A percentile compares a stretch with the other conserved stretches of the same genome.
phyloP scores from a whole-genome alignment of 1,284 basidiomycete genomes.

The Ustilago hordei region DNA sequence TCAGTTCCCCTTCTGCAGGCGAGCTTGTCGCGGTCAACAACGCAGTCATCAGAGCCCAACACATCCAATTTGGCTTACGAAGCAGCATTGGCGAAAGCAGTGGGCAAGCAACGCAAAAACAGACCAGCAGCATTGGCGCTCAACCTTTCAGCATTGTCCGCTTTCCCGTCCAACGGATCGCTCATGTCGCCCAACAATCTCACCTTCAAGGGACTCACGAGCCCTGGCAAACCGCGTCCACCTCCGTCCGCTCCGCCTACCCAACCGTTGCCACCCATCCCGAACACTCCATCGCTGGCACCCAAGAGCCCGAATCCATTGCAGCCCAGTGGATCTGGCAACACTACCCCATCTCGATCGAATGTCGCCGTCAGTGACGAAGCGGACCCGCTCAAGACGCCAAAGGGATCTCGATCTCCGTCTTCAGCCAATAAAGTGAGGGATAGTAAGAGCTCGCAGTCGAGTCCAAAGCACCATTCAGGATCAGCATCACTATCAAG shows the following conservation, averaged over 20 bases:
- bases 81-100: conserved; percentile 29
- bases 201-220: conserved; percentile 31
- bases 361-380: neutral
- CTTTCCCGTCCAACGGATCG: conserved; percentile 10
- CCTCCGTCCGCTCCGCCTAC: conserved; percentile 49
- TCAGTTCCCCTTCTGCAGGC: conserved; percentile 13
- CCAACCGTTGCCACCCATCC: conserved; percentile 58
- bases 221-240: conserved; percentile 36
- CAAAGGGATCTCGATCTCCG: conserved; percentile 8
- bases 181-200: conserved; percentile 13
- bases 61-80: conserved; percentile 36
- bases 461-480: conserved; percentile 6
- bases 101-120: conserved; percentile 38
- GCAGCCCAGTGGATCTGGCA: conserved; percentile 17
- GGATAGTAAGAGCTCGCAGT: neutral
- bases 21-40: conserved; percentile 2
- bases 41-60: conserved; percentile 25
- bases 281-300: conserved; percentile 38
- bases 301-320: conserved; percentile 25
- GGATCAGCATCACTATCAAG: neutral
- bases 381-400: conserved; percentile 15
- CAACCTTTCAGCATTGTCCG: conserved; percentile 19
- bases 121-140: conserved; percentile 45
- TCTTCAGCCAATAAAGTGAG: neutral
- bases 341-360: neutral